These are phyloP conservation scores for Biscutella auriculata DNA, from an alignment of 441 rosid species.

Conservation along the genomic window DNA sequence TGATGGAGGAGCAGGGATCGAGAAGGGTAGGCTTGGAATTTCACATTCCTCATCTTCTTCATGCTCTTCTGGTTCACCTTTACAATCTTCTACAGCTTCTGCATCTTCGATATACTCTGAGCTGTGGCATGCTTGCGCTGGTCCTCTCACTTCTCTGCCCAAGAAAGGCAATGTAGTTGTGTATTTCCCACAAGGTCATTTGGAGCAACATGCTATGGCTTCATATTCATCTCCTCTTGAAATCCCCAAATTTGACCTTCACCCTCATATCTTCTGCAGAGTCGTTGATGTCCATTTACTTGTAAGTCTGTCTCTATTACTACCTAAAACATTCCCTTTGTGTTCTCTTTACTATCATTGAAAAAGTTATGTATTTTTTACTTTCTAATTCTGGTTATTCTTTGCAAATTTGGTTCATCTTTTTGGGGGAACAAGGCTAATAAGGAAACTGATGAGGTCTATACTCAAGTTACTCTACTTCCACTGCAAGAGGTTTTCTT, in stretches of 20 bases:
- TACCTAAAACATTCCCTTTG: not conserved
- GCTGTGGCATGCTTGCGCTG: slow-evolving; percentile 96
- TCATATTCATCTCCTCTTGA: slow-evolving; percentile 46
- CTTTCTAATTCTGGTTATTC: slow-evolving; percentile 13
- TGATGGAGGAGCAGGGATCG: slow-evolving; percentile 40
- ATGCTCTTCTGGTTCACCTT: slow-evolving; percentile 56
- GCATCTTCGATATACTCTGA: slow-evolving; percentile 60
- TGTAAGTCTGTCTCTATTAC: slow-evolving; percentile 33
- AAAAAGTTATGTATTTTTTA: not conserved
- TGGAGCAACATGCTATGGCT: slow-evolving; percentile 44
- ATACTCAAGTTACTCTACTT: slow-evolving; percentile 64
- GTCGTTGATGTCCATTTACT: slow-evolving; percentile 63
- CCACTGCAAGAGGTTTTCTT: slow-evolving; percentile 73
- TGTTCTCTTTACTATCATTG: slow-evolving; percentile 1
- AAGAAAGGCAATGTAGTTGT: slow-evolving; percentile 72
- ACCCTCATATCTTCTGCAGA: slow-evolving; percentile 59
- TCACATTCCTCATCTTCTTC: slow-evolving; percentile 35
- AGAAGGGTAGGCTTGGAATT: slow-evolving; percentile 26
- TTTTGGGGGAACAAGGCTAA: slow-evolving; percentile 44
- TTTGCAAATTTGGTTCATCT: not conserved
- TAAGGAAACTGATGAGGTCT: slow-evolving; percentile 92
- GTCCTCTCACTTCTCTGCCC: slow-evolving; percentile 74
- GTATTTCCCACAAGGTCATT: slow-evolving; percentile 82
- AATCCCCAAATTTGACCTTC: slow-evolving; percentile 48
- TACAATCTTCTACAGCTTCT: slow-evolving; percentile 39